phyloP scores from a whole-genome alignment of 1,284 basidiomycete species.

The Mrakiaceae sp. region DNA sequence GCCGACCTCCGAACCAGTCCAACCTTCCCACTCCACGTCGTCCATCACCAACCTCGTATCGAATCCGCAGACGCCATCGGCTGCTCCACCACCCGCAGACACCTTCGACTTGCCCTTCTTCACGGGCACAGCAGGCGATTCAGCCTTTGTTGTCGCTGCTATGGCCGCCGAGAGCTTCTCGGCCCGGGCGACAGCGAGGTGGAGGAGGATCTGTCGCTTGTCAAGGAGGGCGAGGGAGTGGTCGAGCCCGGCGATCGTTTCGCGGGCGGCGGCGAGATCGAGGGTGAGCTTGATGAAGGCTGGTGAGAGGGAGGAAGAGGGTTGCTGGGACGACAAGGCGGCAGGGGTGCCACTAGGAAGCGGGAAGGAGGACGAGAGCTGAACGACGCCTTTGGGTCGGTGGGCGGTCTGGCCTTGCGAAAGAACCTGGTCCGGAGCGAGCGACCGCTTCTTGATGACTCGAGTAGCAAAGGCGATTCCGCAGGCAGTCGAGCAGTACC shows the following conservation, averaged over 20 bases:
- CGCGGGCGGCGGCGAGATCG: background rate
- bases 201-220: background rate
- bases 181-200: background rate
- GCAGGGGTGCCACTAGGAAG: background rate
- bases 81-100: conserved; percentile 19
- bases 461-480: conserved; percentile 2
- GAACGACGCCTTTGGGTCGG: conserved; percentile 1
- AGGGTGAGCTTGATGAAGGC: background rate
- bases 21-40: conserved; percentile 58
- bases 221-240: background rate
- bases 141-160: background rate
- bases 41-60: conserved; percentile 68
- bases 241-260: background rate
- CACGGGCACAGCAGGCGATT: background rate
- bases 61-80: conserved; percentile 61
- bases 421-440: background rate
- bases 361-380: background rate
- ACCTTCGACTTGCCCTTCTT: background rate
- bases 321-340: background rate
- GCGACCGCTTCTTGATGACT: background rate
- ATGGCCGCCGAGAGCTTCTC: background rate
- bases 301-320: background rate
- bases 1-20: conserved; percentile 35
- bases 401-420: background rate
- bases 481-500: conserved; percentile 12